A percentile compares a stretch with the other conserved stretches of the same genome.
These are phyloP conservation scores for Luzula sylvatica DNA, from an alignment of 176 grass and related monocot species.

Conservation along the genomic window DNA sequence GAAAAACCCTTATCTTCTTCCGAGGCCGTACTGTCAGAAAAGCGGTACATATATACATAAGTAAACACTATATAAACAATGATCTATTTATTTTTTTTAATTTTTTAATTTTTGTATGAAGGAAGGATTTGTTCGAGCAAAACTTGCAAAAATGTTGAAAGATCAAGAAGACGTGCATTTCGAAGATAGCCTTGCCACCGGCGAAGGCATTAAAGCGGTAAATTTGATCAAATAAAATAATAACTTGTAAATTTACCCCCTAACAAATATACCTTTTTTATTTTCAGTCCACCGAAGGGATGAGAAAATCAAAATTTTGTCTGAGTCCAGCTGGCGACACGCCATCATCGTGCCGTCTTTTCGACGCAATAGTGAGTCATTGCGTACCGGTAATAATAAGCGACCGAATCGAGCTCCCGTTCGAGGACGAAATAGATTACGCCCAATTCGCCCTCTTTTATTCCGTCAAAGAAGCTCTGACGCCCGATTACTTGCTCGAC, in stretches of 20 bases:
- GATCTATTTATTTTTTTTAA: slow-evolving; percentile 4
- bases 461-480: slow-evolving; percentile 70
- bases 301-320: slow-evolving; percentile 81
- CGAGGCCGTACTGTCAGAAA: slow-evolving; percentile 87
- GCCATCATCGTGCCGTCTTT: slow-evolving; percentile 80
- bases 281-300: slow-evolving; percentile 61
- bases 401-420: slow-evolving; percentile 84
- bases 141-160: slow-evolving; percentile 77
- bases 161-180: slow-evolving; percentile 67
- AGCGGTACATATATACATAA: slow-evolving; percentile 53
- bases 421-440: slow-evolving; percentile 91
- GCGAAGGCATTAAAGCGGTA: slow-evolving; percentile 79
- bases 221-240: neutral
- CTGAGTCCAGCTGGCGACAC: slow-evolving; percentile 82
- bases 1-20: slow-evolving; percentile 84
- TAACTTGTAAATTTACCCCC: neutral
- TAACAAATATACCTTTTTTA: neutral
- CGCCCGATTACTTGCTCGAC: slow-evolving; percentile 50
- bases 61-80: neutral
- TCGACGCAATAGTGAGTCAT: slow-evolving; percentile 87
- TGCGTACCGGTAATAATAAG: slow-evolving; percentile 92
- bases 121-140: slow-evolving; percentile 76
- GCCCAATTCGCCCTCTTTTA: slow-evolving; percentile 79
- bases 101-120: slow-evolving; percentile 19
- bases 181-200: slow-evolving; percentile 81